phyloP scores from a whole-genome alignment of 2,329 filamentous ascomycete species.

The Claviceps sp. region DNA sequence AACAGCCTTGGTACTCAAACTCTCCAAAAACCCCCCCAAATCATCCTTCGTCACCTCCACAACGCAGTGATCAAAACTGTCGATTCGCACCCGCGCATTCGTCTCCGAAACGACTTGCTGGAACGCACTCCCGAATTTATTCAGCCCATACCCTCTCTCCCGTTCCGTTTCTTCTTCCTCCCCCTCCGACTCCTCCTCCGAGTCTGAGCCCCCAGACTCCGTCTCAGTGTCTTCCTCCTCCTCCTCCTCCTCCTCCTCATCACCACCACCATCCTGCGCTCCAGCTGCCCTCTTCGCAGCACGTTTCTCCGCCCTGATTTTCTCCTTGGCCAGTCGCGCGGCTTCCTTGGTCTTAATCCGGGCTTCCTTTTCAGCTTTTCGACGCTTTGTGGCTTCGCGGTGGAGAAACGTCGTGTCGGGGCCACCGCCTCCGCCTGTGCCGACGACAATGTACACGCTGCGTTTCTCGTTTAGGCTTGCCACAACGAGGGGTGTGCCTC shows the following conservation, averaged over 20 bases:
- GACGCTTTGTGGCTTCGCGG: slow-evolving; percentile 50
- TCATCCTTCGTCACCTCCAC: slow-evolving; percentile 98
- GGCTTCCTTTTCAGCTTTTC: slow-evolving; percentile 46
- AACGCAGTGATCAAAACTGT: slow-evolving; percentile 94
- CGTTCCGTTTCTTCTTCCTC: slow-evolving; percentile 38
- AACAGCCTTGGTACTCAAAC: slow-evolving; percentile 81
- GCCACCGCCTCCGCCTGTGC: slow-evolving; percentile 75
- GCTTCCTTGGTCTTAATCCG: slow-evolving; percentile 52
- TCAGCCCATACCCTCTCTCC: slow-evolving; percentile 59
- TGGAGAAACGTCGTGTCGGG: slow-evolving; percentile 58
- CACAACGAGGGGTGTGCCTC: slow-evolving; percentile 76
- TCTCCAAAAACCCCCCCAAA: slow-evolving; percentile 77
- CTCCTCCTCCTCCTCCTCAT: slow-evolving; percentile 16
- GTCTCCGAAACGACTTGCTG: slow-evolving; percentile 91
- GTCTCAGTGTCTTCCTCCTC: slow-evolving; percentile 35
- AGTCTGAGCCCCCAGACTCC: slow-evolving; percentile 29
- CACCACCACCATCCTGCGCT: slow-evolving; percentile 18
- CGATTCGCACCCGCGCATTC: slow-evolving; percentile 76
- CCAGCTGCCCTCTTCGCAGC: slow-evolving; percentile 38
- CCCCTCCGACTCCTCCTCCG: slow-evolving; percentile 34
- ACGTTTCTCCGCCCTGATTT: slow-evolving; percentile 46
- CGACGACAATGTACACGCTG: slow-evolving; percentile 84
- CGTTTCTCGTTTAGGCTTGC: slow-evolving; percentile 78
- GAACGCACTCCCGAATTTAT: slow-evolving; percentile 89
- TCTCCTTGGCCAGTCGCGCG: slow-evolving; percentile 40